Evolutionary conservation across 257 asterid genomes (phyloP), one percentile per base, ranked within the genome.

Genomic region (Apocynum venetum): DNA sequence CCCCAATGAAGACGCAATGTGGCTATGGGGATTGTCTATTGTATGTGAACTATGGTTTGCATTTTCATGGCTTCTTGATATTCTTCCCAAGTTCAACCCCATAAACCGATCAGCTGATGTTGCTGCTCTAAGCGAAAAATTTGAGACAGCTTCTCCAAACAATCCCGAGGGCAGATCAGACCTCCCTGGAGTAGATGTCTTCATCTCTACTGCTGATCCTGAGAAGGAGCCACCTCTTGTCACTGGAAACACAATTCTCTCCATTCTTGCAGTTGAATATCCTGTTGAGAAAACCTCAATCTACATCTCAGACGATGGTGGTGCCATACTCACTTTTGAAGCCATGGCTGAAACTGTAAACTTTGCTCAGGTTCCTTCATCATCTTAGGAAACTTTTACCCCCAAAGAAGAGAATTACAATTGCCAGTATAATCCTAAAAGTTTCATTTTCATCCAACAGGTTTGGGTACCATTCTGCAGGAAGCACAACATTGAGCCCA

Each of bases 331-430:
- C 44, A 95, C 86, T 3, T 95, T 95, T 73, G 99, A 95, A 87
- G 99, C 99, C 87, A 95, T 95, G 99, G 99, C 98, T 10, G 99
- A 95, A 89, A 93, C 96, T 43, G 99, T 95, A 80, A 83, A 88
- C 74, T 95, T 95, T 68, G 96, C 91, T 13, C 93, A 92, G 98
- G 97, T 93, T 82, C 64, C 46, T 11, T 59, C 43, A 3, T 41
- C 76, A 63, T 63, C 40, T 76, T 40, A 13, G 9, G 25, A 43
- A 25, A 5, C n/a, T 6, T n/a, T 55, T 17, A 55, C 5, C 31
- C 31, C 31, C 31, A 25, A 55, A 19, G 9, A 55, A 19, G 61
- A 17, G 25, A 55, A 55, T 46, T 8, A 57, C 36, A 57, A 59
- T 59, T 6, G 13, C 65, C 4, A 0, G n/a, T 3, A 55, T 66